Evolutionary conservation across 2,329 filamentous ascomycete genomes (phyloP).

Genomic region (Blastomyces silverae): DNA sequence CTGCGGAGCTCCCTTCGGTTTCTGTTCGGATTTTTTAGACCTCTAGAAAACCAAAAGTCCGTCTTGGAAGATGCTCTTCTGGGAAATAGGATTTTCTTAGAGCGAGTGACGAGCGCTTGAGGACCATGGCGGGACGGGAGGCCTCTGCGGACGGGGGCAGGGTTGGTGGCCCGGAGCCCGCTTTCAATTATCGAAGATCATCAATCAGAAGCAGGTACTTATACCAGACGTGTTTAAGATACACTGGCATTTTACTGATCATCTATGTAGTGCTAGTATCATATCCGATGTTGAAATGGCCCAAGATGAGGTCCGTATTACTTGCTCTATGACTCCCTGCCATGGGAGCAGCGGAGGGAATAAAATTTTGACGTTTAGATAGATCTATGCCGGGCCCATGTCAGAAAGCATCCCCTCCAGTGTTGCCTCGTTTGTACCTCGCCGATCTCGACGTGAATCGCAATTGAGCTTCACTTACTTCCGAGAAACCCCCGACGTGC

Average conservation of each 20-base stretch:
- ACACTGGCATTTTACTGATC: background rate
- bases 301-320: conserved; percentile 67
- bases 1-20: background rate
- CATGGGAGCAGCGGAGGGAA: conserved; percentile 15
- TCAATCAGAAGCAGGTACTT: conserved; percentile 39
- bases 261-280: conserved; percentile 50
- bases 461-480: conserved; percentile 86
- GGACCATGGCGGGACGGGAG: conserved; percentile 29
- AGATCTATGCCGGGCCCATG: conserved; percentile 83
- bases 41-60: background rate
- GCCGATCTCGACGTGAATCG: conserved; percentile 72
- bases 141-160: conserved; percentile 24
- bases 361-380: conserved; percentile 10
- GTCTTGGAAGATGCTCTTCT: background rate
- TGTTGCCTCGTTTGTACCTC: conserved; percentile 83
- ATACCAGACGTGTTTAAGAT: conserved; percentile 5
- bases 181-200: conserved; percentile 14
- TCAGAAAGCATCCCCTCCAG: conserved; percentile 95
- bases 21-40: no score
- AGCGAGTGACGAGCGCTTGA: background rate
- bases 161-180: conserved; percentile 8
- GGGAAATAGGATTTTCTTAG: background rate
- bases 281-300: conserved; percentile 98
- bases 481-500: conserved; percentile 59
- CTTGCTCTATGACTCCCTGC: conserved; percentile 8